Evolutionary conservation across 1,139 yeast species (phyloP).

Genomic region (Candida tetrigidarum): DNA sequence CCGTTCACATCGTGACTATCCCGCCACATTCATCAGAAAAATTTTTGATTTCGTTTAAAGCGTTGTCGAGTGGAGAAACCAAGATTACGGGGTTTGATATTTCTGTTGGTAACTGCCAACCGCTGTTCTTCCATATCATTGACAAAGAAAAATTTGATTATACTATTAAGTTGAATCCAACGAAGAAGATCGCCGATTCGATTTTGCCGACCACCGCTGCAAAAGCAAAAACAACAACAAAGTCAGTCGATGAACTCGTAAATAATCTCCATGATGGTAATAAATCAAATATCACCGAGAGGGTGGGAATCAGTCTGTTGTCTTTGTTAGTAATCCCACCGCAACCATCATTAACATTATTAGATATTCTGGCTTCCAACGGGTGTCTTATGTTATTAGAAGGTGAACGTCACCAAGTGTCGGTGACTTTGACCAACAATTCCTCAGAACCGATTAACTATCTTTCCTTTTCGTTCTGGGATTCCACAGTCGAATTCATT

Average conservation of each 20-base stretch:
- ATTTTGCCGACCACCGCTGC: too few relatives aligned
- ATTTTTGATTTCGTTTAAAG: conserved; percentile 39
- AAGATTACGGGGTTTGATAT: conserved; percentile 37
- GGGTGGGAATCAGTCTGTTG: conserved; percentile 26
- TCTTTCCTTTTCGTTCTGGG: conserved; percentile 66
- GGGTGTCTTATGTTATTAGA: conserved; percentile 81
- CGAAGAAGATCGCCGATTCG: background rate
- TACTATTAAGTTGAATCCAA: conserved; percentile 1
- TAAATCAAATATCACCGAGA: conserved; percentile 13
- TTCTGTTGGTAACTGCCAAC: conserved; percentile 30
- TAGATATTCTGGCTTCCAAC: conserved; percentile 58
- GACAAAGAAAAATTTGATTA: conserved; percentile 28
- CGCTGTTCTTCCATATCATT: conserved; percentile 35
- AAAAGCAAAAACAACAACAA: background rate
- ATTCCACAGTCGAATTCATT: conserved; percentile 72
- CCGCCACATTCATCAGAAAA: conserved; percentile 36
- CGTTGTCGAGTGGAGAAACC: conserved; percentile 35
- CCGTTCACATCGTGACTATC: conserved; percentile 19
- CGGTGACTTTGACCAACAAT: conserved; percentile 58
- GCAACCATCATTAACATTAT: conserved; percentile 66
- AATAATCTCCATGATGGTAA: conserved; percentile 26
- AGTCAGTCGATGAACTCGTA: conserved; percentile 21
- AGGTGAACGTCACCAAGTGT: conserved; percentile 65
- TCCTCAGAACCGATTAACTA: conserved; percentile 60
- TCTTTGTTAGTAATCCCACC: conserved; percentile 55